Evolutionary conservation across 768 basidiomycete genomes (phyloP).

Genomic region (Boletus fagicola): DNA sequence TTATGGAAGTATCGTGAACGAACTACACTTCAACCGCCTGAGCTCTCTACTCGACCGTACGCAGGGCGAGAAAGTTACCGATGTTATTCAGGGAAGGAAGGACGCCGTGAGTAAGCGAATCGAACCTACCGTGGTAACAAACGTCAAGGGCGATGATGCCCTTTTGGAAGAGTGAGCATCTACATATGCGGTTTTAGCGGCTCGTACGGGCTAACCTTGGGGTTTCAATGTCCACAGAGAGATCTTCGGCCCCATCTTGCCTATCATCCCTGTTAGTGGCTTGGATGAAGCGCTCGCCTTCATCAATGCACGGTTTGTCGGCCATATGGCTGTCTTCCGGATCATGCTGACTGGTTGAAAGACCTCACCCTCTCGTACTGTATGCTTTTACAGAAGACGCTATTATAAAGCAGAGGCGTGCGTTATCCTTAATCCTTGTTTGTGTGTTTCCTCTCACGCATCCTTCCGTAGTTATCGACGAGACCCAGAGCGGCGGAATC

Average conservation of each 20-base stretch:
- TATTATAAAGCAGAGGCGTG: conserved; percentile 39
- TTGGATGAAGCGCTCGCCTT: conserved; percentile 56
- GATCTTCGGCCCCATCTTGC: conserved; percentile 70
- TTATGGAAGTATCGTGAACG: conserved; percentile 53
- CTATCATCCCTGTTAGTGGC: conserved; percentile 56
- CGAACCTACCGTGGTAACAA: conserved; percentile 58
- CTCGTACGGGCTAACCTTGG: not conserved
- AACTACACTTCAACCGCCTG: conserved; percentile 53
- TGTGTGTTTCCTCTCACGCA: not conserved
- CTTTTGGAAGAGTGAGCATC: conserved; percentile 55
- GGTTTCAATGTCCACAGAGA: conserved; percentile 45
- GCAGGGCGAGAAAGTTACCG: conserved; percentile 54
- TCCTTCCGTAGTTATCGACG: conserved; percentile 43
- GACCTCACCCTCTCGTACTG: conserved; percentile 58
- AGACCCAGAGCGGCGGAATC: conserved; percentile 56
- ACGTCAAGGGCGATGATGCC: conserved; percentile 53
- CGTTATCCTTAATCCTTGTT: conserved; percentile 8
- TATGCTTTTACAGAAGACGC: conserved; percentile 61
- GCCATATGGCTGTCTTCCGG: not conserved
- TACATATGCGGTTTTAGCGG: not conserved
- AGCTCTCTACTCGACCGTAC: conserved; percentile 50
- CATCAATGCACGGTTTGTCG: conserved; percentile 48
- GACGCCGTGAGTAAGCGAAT: conserved; percentile 42
- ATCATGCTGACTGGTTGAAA: conserved; percentile 23
- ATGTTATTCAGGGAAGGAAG: conserved; percentile 41